These are phyloP conservation scores for Periconia sp. DNA, from an alignment of 2,329 filamentous ascomycete genomes.

Conservation along the genomic window DNA sequence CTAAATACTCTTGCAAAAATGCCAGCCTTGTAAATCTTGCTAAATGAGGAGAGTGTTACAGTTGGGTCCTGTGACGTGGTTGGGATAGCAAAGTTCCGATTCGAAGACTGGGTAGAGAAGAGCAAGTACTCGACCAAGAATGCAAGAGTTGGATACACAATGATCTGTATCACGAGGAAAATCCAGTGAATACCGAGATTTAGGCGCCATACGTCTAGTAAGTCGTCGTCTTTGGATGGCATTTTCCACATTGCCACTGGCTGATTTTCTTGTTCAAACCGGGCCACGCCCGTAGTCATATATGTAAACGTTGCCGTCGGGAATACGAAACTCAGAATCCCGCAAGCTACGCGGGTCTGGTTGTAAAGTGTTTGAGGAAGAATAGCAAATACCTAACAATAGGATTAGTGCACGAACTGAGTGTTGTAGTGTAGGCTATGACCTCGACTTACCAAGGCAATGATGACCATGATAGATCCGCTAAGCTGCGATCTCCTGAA, in stretches of 20 bases:
- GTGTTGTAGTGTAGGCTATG: no score
- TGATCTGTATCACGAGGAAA: constrained; percentile 26
- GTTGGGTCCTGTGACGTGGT: constrained; percentile 48
- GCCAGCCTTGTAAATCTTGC: constrained; percentile 26
- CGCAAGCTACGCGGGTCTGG: constrained; percentile 12
- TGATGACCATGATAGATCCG: constrained; percentile 29
- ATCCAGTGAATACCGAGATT: constrained; percentile 27
- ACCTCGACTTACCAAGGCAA: constrained; percentile 25
- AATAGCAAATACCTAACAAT: constrained; percentile 26
- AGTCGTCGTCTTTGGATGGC: neutral
- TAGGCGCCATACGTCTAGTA: constrained; percentile 16
- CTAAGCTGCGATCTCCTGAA: constrained; percentile 33
- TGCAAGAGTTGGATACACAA: constrained; percentile 27
- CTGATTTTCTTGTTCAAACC: constrained; percentile 19
- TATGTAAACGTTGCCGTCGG: constrained; percentile 32
- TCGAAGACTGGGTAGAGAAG: constrained; percentile 27
- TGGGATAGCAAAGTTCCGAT: constrained; percentile 40
- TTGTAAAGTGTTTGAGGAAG: constrained; percentile 24
- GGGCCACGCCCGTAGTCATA: constrained; percentile 28
- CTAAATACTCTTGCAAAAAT: constrained; percentile 25
- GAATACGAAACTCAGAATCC: constrained; percentile 26
- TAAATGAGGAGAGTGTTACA: constrained; percentile 23
- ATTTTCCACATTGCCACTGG: constrained; percentile 19
- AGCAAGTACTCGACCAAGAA: constrained; percentile 24
- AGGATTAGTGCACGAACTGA: no score